These are phyloP conservation scores for Ocimum tenuiflorum DNA, from an alignment of 257 asterid species.

Conservation along the genomic window DNA sequence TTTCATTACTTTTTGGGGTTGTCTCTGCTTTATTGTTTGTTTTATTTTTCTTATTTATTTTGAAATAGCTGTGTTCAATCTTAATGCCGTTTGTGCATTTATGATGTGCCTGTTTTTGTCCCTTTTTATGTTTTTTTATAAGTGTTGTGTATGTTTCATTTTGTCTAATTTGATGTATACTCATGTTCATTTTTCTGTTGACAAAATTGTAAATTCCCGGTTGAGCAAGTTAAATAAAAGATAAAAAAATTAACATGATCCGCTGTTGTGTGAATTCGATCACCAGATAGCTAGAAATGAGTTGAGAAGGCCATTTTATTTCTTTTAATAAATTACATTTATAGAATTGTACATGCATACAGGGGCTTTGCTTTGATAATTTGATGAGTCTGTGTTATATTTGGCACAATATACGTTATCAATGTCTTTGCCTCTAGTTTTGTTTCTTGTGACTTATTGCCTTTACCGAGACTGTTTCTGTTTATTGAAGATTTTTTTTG, in stretches of 20 bases:
- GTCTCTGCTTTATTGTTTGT: neutral
- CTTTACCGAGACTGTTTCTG: neutral
- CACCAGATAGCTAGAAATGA: neutral
- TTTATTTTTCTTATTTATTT: neutral
- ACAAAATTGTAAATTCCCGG: neutral
- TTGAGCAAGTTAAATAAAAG: neutral
- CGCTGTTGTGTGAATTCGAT: neutral
- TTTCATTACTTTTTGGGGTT: neutral
- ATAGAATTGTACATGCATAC: neutral
- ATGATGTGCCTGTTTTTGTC: neutral
- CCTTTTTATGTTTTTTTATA: neutral
- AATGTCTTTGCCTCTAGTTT: neutral
- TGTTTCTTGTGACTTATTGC: neutral
- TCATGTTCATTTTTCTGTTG: neutral
- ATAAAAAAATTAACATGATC: neutral
- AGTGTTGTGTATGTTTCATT: neutral
- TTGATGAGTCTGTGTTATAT: neutral
- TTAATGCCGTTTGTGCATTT: slow-evolving; percentile 10
- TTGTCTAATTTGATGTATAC: neutral
- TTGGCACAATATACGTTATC: too few species aligned
- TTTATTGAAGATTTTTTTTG: too few species aligned
- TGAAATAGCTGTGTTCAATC: neutral
- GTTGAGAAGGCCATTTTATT: neutral
- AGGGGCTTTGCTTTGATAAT: neutral
- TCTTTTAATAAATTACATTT: neutral